Base-by-base conservation (phyloP, 192 early-diverging fungal genomes). In the Backusella mclennaniae region DNA sequence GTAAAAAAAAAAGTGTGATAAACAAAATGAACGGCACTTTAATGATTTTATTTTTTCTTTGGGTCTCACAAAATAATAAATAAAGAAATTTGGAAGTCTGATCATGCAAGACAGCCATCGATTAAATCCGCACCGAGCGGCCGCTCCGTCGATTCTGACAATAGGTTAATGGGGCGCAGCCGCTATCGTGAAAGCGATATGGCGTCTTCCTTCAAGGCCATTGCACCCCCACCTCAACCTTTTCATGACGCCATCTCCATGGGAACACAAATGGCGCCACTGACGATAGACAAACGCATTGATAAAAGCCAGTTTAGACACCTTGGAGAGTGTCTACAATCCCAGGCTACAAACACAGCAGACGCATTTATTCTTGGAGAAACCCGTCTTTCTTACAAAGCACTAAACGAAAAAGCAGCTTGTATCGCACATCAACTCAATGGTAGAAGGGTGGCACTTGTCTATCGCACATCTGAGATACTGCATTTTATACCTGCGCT, bases 381-480 rank as follows among this genome's bases (percentile, higher is more conserved):
- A 8, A 11, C 6, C n/a, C 5, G 6, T 94, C 91, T 75, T 7
- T 74, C 6, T 90, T 96, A 91, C 90, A 85, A 90, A 35, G 91
- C 90, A 46, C 80, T 95, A 23, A 85, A 92, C 73, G 84, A 84
- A 44, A 79, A 91, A 36, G 91, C 94, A 2, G 87, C 91, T 70
- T 89, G 92, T 66, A 80, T 95, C 2, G 88, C 91, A 4, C 87
- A 90, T 76, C 76, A 89, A 21, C 85, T 96, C 52, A 73, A 84
- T 82, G 33, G 59, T 91, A 36, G 76, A 73, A 26, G 78, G 85
- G 17, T 93, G 92, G 8, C 90, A 90, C 52, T 85, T 87, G 83
- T 96, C 31, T 96, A 93, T 80, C 87, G 91, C 49, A 93, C 92
- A 77, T 85, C 86, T 35, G 94, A 96, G 76, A 86, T 93, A 35